Evolutionary conservation across 306 rosid species (phyloP).

Genomic region (Gastrolobium villosum): DNA sequence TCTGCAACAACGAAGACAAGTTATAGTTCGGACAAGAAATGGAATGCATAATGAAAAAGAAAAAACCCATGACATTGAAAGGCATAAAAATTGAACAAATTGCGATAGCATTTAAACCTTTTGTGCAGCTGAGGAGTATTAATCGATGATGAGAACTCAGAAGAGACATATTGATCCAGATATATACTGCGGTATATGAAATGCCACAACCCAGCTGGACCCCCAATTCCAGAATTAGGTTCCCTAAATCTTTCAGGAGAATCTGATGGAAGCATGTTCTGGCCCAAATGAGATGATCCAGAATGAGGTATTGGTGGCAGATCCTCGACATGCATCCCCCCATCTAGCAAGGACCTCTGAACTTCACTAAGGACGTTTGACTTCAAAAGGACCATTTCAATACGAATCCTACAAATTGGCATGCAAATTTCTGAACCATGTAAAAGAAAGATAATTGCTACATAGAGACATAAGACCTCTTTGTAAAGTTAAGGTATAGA

Average conservation of each 20-base stretch:
- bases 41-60: neutral
- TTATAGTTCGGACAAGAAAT: constrained; percentile 40
- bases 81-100: constrained; percentile 31
- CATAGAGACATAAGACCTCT: constrained; percentile 14
- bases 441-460: constrained; percentile 32
- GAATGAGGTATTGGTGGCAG: constrained; percentile 74
- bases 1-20: constrained; percentile 63
- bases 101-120: constrained; percentile 57
- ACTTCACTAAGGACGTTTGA: constrained; percentile 92
- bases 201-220: constrained; percentile 98
- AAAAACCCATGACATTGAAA: constrained; percentile 1
- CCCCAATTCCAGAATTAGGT: constrained; percentile 67
- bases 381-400: constrained; percentile 86
- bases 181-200: constrained; percentile 93
- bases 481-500: constrained; percentile 38
- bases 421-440: constrained; percentile 53
- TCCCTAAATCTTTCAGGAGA: constrained; percentile 80
- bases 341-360: constrained; percentile 97
- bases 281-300: constrained; percentile 75
- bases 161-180: constrained; percentile 92
- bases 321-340: constrained; percentile 97
- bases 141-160: constrained; percentile 82
- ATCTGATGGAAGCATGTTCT: constrained; percentile 73
- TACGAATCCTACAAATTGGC: constrained; percentile 76
- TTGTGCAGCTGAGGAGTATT: constrained; percentile 79